Evolutionary conservation across 139 green algal species (phyloP).

Genomic region (Volvox reticuliferus): DNA sequence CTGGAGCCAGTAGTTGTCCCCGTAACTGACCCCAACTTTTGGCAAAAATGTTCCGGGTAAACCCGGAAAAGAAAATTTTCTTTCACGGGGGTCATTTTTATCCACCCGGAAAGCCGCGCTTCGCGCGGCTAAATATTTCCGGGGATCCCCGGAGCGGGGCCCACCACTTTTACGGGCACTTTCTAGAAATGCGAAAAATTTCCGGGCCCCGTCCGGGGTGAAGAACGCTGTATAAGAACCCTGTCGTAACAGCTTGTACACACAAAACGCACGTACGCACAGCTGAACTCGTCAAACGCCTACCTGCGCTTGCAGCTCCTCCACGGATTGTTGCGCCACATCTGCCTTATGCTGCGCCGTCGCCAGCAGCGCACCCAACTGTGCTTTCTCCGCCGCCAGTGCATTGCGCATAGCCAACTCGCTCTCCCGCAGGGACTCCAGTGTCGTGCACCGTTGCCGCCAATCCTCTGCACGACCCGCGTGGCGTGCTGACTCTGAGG

Average conservation of each 20-base stretch:
- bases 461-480: slow-evolving; percentile 31
- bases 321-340: neutral
- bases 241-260: neutral
- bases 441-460: neutral
- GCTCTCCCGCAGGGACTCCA: slow-evolving; percentile 42
- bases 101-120: too few relatives aligned
- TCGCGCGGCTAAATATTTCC: too few relatives aligned
- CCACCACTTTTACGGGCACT: too few relatives aligned
- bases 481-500: slow-evolving; percentile 24
- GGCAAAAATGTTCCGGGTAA: too few relatives aligned
- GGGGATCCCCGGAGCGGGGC: too few relatives aligned
- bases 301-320: slow-evolving; percentile 51
- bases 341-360: slow-evolving; percentile 22
- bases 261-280: neutral
- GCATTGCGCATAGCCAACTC: slow-evolving; percentile 20
- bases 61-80: too few relatives aligned
- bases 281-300: neutral
- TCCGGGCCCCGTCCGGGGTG: too few relatives aligned
- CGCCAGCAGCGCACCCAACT: neutral
- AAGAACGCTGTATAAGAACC: too few relatives aligned
- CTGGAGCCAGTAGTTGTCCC: too few relatives aligned
- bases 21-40: too few relatives aligned
- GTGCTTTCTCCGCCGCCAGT: slow-evolving; percentile 30
- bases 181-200: too few relatives aligned
- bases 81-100: too few relatives aligned